Evolutionary conservation across 768 basidiomycete species (phyloP), one percentile per base, ranked within the genome.

Genomic region (Paxillus ammoniavirescens): DNA sequence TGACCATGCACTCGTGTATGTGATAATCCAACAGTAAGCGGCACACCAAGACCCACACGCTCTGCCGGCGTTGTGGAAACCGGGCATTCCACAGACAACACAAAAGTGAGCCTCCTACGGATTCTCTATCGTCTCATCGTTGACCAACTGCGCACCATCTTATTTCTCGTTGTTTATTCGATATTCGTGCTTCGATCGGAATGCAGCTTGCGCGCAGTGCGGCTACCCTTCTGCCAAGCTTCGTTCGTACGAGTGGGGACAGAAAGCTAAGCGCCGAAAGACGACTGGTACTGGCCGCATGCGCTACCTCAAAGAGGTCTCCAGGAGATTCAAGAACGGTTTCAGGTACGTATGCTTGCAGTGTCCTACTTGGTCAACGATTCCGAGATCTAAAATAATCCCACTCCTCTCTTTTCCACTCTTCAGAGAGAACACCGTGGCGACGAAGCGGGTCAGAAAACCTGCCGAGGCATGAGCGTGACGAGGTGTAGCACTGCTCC

Each of bases 251-350:
- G 90, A 98, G 77, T 98, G 97, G 97, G 93, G 94, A 62, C 82
- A 86, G 72, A 99, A 99, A 84, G 97, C 97, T 50, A 98, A 98
- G 86, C 89, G 97, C 76, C 89, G 96, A 86, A 97, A 96, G 87
- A 98, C 96, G 45, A 98, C 97, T 55, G 97, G 97, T 55, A 95
- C 96, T 61, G 96, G 96, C 61, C 82, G 95, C 68, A 97, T 97
- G 94, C 77, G 80, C 56, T 86, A 93, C 82, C 82, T 98, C 75
- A 97, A 94, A 82, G 73, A 80, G 49, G 96, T 98, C 41, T 86
- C 89, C 65, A 84, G 95, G 71, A 83, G 93, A 63, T 98, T 98
- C 89, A 98, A 98, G 87, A 98, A 97, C 70, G 93, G 96, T 52
- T 98, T 96, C 86, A 84, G 89, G 92, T 91, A 55, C 48, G 81